Evolutionary conservation across 306 rosid genomes (phyloP).

Genomic region (Quercus dentata): DNA sequence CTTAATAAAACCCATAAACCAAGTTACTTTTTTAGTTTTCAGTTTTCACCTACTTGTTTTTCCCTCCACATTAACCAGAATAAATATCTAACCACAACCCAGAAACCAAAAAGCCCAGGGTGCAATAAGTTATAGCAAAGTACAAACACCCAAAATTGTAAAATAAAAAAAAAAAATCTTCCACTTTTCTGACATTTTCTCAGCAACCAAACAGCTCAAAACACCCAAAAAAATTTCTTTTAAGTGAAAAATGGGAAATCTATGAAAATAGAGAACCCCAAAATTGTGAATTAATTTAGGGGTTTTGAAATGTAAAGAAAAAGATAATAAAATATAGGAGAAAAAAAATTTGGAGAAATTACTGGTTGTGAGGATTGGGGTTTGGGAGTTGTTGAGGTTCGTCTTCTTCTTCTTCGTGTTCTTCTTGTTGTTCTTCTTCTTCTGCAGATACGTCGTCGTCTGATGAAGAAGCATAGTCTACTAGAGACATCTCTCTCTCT

Average conservation of each 20-base stretch:
- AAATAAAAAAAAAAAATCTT: not conserved
- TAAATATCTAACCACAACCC: no score
- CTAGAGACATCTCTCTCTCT: slow-evolving; percentile 62
- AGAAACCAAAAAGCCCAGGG: no score
- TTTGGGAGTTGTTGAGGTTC: slow-evolving; percentile 26
- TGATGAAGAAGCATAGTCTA: slow-evolving; percentile 88
- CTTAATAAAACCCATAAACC: no score
- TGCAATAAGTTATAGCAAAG: no score
- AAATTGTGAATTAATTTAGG: not conserved
- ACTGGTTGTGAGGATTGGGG: slow-evolving; percentile 33
- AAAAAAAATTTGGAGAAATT: slow-evolving; percentile 15
- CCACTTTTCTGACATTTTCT: not conserved
- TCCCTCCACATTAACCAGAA: no score
- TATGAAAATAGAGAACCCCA: not conserved
- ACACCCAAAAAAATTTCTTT: not conserved
- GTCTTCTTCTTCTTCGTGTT: not conserved
- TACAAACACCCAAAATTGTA: not conserved
- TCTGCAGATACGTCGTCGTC: slow-evolving; percentile 56
- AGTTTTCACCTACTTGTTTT: no score
- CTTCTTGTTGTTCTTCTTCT: not conserved
- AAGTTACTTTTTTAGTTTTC: no score
- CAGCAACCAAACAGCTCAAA: not conserved
- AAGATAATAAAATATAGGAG: not conserved
- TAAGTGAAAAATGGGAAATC: not conserved
- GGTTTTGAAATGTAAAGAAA: no score